Conservation (phyloP, 1,284 basidiomycete genomes). For the Ceratobasidium sp. region DNA sequence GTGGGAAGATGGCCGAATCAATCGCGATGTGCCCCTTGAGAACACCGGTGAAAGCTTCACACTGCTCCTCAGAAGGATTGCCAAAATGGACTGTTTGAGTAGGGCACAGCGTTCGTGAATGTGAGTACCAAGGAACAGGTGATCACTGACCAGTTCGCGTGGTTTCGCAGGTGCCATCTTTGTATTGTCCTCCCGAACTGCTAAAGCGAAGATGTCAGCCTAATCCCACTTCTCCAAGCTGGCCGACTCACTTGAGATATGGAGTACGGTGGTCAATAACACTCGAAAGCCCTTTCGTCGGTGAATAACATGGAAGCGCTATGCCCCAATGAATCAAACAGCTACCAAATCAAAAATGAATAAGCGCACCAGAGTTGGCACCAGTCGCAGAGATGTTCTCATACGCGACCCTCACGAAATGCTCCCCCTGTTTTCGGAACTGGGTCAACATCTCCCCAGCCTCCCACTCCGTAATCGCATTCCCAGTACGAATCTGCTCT, state of each 20-base stretch:
- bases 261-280: conserved; percentile 82
- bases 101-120: not conserved
- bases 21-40: conserved; percentile 97
- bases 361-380: conserved; percentile 73
- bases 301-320: conserved; percentile 93
- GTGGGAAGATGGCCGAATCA: conserved; percentile 87
- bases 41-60: conserved; percentile 92
- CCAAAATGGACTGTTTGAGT: conserved; percentile 77
- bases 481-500: conserved; percentile 75
- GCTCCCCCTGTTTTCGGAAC: conserved; percentile 77
- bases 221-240: conserved; percentile 63
- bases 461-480: conserved; percentile 87
- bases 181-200: conserved; percentile 90
- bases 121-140: not conserved
- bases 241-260: conserved; percentile 68
- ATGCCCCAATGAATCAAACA: conserved; percentile 41
- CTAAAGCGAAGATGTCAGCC: conserved; percentile 55
- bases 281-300: conserved; percentile 73
- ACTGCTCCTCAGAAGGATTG: conserved; percentile 79
- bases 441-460: conserved; percentile 86
- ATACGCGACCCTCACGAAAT: conserved; percentile 91
- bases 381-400: conserved; percentile 93
- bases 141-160: conserved; percentile 69
- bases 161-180: conserved; percentile 92
- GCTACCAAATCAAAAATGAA: not conserved